Conservation (phyloP, 1,284 basidiomycete species). For the Agroathelia rolfsii region DNA sequence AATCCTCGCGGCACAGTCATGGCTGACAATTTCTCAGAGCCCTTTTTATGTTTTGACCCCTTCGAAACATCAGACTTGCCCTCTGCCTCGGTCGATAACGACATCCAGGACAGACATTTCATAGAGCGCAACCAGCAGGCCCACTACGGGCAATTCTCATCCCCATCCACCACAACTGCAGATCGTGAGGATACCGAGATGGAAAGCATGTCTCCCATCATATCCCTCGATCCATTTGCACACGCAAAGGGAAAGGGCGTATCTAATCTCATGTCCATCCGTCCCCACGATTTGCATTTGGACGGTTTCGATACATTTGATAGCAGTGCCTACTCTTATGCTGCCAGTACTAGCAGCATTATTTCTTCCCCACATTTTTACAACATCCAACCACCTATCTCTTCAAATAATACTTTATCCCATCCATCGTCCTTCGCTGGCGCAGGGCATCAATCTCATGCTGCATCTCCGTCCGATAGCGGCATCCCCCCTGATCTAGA, state of each 20-base stretch:
- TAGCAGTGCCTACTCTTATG: too few relatives aligned
- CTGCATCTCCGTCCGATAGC: slow-evolving; percentile 7
- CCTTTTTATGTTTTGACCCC: too few relatives aligned
- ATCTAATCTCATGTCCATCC: slow-evolving; percentile 37
- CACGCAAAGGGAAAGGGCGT: slow-evolving; percentile 42
- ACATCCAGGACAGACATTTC: too few relatives aligned
- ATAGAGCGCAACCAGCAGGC: too few relatives aligned
- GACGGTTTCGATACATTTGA: slow-evolving; percentile 35
- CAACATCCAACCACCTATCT: background rate
- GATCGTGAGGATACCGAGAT: too few relatives aligned
- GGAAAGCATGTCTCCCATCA: too few relatives aligned
- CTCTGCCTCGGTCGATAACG: slow-evolving; percentile 36
- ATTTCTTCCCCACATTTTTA: slow-evolving; percentile 1
- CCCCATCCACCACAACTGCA: too few relatives aligned
- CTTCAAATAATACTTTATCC: background rate
- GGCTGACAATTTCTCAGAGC: too few relatives aligned
- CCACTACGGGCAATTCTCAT: too few relatives aligned
- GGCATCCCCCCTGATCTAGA: slow-evolving; percentile 17
- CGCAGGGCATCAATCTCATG: slow-evolving; percentile 14
- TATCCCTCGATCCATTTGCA: slow-evolving; percentile 18
- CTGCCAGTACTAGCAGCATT: too few relatives aligned
- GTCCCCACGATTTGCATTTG: slow-evolving; percentile 19
- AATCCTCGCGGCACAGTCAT: too few relatives aligned
- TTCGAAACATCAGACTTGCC: too few relatives aligned
- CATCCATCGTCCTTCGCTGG: slow-evolving; percentile 11